These are phyloP conservation scores for Coemansia furcata DNA, from an alignment of 192 early-diverging fungal species.

Conservation along the genomic window DNA sequence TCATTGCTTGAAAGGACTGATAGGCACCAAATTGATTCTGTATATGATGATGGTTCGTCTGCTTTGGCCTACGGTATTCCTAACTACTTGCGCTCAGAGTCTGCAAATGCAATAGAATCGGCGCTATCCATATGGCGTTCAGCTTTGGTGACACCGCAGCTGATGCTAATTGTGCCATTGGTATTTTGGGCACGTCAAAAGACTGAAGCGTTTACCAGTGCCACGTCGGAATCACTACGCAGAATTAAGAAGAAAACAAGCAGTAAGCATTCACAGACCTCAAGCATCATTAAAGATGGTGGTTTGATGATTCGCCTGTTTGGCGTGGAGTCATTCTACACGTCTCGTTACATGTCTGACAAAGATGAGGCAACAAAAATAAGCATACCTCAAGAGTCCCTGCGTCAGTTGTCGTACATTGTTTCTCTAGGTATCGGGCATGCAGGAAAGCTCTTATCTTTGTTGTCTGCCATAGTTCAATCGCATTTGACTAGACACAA, in stretches of 20 bases:
- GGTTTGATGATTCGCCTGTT: conserved; percentile 68
- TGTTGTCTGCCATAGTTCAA: conserved; percentile 13
- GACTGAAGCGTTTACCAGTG: neutral
- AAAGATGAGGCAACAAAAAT: conserved; percentile 60
- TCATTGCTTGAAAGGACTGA: conserved; percentile 1
- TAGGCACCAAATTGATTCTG: neutral
- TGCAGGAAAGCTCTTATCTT: conserved; percentile 17
- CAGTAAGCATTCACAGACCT: neutral
- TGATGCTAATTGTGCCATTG: conserved; percentile 16
- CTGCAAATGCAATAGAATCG: neutral
- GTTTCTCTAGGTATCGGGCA: conserved; percentile 21
- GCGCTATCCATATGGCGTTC: neutral
- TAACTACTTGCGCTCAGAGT: neutral
- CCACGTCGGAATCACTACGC: neutral
- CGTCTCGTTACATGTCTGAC: conserved; percentile 48
- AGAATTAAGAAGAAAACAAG: neutral
- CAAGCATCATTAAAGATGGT: conserved; percentile 55
- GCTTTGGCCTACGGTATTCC: neutral
- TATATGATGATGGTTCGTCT: neutral
- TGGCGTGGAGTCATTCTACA: conserved; percentile 56
- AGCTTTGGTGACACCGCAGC: conserved; percentile 3
- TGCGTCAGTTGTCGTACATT: conserved; percentile 58
- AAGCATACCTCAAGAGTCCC: conserved; percentile 53
- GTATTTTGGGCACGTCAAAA: conserved; percentile 7
- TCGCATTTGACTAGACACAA: conserved; percentile 1